phyloP scores from a whole-genome alignment of 2,329 filamentous ascomycete genomes.

The Bimuria novae-zelandiae region DNA sequence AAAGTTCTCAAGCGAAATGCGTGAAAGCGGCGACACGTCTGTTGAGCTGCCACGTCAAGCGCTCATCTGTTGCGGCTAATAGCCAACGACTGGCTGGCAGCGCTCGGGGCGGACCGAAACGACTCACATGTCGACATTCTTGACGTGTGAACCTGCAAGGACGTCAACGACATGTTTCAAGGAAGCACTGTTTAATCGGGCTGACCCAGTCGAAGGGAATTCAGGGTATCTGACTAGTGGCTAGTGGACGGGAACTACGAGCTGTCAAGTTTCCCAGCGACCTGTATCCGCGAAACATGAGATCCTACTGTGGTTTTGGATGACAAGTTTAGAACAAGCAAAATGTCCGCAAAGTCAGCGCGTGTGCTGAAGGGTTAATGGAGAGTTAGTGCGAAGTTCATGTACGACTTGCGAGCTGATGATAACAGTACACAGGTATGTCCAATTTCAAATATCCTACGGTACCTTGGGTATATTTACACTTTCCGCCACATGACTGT shows the following conservation, averaged over 20 bases:
- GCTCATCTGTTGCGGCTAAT: background rate
- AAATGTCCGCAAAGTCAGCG: too few relatives aligned
- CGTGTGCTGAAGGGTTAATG: too few relatives aligned
- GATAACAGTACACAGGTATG: background rate
- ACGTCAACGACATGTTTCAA: background rate
- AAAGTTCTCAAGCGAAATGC: background rate
- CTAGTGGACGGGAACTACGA: constrained; percentile 24
- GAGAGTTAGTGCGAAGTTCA: too few relatives aligned
- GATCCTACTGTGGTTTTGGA: too few relatives aligned
- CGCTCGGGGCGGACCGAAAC: background rate
- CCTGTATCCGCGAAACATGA: too few relatives aligned
- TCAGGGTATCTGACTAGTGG: constrained; percentile 17
- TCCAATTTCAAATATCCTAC: too few relatives aligned
- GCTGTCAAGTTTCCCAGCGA: too few relatives aligned
- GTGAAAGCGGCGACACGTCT: background rate
- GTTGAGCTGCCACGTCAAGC: constrained; percentile 6
- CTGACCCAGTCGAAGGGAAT: background rate
- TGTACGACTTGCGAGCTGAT: background rate
- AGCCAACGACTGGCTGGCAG: background rate
- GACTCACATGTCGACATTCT: background rate
- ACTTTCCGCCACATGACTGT: constrained; percentile 39
- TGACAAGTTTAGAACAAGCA: too few relatives aligned
- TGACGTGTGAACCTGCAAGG: background rate
- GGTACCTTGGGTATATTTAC: constrained; percentile 10
- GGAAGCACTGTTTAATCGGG: background rate